Evolutionary conservation across 2,329 filamentous ascomycete genomes (phyloP), one percentile per base, ranked within the genome.

Genomic region (Gnomoniopsis smithogilvyi): DNA sequence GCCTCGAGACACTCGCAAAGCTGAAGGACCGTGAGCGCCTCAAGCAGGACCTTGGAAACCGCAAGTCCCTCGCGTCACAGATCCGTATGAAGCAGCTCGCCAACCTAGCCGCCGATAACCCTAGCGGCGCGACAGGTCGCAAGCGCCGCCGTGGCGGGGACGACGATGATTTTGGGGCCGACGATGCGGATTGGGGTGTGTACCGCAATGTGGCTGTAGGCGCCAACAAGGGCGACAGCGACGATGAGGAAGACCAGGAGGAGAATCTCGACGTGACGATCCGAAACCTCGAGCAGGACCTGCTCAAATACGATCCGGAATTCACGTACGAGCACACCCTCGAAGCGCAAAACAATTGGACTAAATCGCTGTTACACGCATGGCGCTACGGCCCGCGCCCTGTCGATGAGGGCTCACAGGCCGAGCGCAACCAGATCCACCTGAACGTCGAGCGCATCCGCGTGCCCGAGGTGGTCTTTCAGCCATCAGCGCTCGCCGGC

Each of bases 51-150:
- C 84, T 97, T 1, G 93, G 94, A 58, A 98, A 98, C 74, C 90
- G 95, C 69, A 99, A 99, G 74, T 97, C 93, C 0, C 86, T 97
- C 21, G 95, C 95, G 10, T 95, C 90, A 59, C 94, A 98, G 73
- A 96, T 96, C 76, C 90, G 95, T 63, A 99, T 99, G 95, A 98
- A 98, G 77, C 94, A 89, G 53, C 92, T 99, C 60, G 95, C 95
- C 61, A 97, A 96, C 69, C 87, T 99, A 1, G 95, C 95, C 3
- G 93, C 94, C 0, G 95, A 99, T 72, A 87, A 85, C 6, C 92
- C 94, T 1, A 79, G 82, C 55, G 76, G 75, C 7, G 56, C 62
- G 17, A 61, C 62, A 0, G 80, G 80, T 64, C 92, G 93, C 72
- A 96, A 96, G 74, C 85, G 94, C 58, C 82, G 92, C 15, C 87